Evolutionary conservation across 495 filamentous ascomycete genomes (phyloP), one percentile per base, ranked within the genome.

Genomic region (Bathelium albidoporum): DNA sequence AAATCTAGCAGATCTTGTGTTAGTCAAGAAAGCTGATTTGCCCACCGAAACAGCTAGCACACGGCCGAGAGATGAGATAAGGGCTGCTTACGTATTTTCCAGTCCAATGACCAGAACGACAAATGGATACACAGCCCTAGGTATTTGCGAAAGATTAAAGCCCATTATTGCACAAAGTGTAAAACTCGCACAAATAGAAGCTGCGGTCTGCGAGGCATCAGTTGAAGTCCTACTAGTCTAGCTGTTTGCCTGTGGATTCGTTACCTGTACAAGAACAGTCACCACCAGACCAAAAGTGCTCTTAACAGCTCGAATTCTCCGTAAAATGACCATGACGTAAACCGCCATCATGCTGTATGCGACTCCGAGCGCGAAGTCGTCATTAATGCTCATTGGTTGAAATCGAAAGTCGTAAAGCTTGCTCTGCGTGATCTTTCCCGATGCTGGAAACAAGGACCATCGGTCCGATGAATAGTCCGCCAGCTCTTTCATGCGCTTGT

Each of bases 321-420:
- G 81, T 55, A 90, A 72, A 52, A 78, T 83, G 39, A 80, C 66
- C 34, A 82, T 62, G 55, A 89, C 78, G 70, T 88, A 87, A 31
- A 81, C 36, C 16, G 82, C 66, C 55, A 82, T 81, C 36, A 83
- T 72, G 11, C 77, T 69, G 68, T 90, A 90, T 29, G 83, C 84
- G n/a, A 79, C 62, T 0, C 77, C 78, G 18, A 90, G 76, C 22
- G 83, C 67, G 31, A 83, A 59, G 71, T 83, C 79, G 66, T 89
- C 87, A 28, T 75, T 70, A 36, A 75, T 74, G 32, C 83, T 85
- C 70, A 89, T 80, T 2, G 85, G 87, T 52, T 81, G 81, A 69
- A 88, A 89, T 59, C 84, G 82, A 72, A 89, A 89, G 71, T 90
- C 83, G 66, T 89, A 89, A 14, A 89, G 76, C 60, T 81, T 80